Evolutionary conservation across 495 filamentous ascomycete genomes (phyloP).

Genomic region (Oleoguttula mirabilis): DNA sequence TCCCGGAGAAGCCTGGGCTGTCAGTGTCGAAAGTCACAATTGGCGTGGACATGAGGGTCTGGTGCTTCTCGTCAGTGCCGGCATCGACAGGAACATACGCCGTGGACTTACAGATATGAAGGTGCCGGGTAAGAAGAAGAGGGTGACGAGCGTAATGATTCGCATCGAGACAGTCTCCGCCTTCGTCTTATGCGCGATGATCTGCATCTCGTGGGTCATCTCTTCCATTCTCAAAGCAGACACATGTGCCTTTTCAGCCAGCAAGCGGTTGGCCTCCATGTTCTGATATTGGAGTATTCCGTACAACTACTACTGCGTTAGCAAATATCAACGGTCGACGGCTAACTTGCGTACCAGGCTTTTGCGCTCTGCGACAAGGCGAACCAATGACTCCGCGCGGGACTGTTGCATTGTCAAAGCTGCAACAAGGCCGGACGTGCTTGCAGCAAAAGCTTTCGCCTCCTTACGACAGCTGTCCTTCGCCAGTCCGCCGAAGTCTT

Average conservation of each 20-base stretch:
- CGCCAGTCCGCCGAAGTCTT: not conserved
- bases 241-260: not conserved
- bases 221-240: constrained; percentile 3
- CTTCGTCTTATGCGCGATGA: constrained; percentile 29
- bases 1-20: not conserved
- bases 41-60: constrained; percentile 39
- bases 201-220: constrained; percentile 11
- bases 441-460: not conserved
- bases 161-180: constrained; percentile 32
- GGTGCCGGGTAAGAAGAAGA: constrained; percentile 36
- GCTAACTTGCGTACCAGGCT: not conserved
- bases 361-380: not conserved
- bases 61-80: constrained; percentile 6
- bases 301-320: no score
- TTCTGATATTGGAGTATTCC: not conserved
- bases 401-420: not conserved
- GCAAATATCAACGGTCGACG: not conserved
- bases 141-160: constrained; percentile 34
- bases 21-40: constrained; percentile 32
- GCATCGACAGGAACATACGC: no score
- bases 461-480: not conserved
- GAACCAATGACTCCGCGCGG: constrained; percentile 9
- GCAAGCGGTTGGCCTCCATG: not conserved
- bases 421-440: not conserved
- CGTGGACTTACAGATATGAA: constrained; percentile 37